A percentile compares a stretch with the other conserved stretches of the same genome.
Evolutionary conservation across 495 filamentous ascomycete species (phyloP).

Genomic region (Penicillium macrosclerotiorum): DNA sequence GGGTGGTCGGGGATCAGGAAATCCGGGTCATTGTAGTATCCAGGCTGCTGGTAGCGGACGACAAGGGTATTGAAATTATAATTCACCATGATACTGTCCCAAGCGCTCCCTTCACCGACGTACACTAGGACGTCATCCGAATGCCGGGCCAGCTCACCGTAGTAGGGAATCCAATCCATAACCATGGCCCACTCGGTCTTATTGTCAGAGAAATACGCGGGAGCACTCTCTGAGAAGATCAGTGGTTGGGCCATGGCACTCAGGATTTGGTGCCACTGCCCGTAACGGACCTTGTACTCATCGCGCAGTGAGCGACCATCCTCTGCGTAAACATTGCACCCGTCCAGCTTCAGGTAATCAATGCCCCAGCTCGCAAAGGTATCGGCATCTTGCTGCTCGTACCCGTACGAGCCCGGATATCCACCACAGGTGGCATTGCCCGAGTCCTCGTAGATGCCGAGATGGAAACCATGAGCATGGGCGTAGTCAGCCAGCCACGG

Average conservation of each 20-base stretch:
- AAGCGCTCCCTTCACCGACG: conserved; percentile 27
- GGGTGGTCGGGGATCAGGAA: conserved; percentile 43
- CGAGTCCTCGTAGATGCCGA: conserved; percentile 43
- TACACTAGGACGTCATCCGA: conserved; percentile 44
- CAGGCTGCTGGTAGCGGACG: conserved; percentile 40
- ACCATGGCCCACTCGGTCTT: conserved; percentile 38
- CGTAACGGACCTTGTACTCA: conserved; percentile 33
- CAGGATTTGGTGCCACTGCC: conserved; percentile 33
- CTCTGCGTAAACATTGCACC: conserved; percentile 34
- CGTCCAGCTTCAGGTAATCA: conserved; percentile 44
- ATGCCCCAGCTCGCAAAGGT: conserved; percentile 42
- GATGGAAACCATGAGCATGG: conserved; percentile 28
- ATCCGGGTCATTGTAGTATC: conserved; percentile 46
- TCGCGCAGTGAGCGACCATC: conserved; percentile 20
- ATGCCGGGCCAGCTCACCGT: conserved; percentile 41
- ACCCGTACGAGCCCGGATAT: conserved; percentile 34
- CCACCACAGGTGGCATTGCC: conserved; percentile 42
- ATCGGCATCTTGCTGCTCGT: conserved; percentile 37
- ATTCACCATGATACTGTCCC: conserved; percentile 44
- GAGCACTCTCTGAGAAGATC: conserved; percentile 43
- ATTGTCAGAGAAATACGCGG: conserved; percentile 39
- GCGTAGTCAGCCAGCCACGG: conserved; percentile 39
- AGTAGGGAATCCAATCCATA: conserved; percentile 38
- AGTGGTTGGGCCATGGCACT: conserved; percentile 31
- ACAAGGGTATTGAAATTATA: conserved; percentile 36